Base-by-base conservation (phyloP, 2,329 filamentous ascomycete species). In the Mycogone perniciosa region DNA sequence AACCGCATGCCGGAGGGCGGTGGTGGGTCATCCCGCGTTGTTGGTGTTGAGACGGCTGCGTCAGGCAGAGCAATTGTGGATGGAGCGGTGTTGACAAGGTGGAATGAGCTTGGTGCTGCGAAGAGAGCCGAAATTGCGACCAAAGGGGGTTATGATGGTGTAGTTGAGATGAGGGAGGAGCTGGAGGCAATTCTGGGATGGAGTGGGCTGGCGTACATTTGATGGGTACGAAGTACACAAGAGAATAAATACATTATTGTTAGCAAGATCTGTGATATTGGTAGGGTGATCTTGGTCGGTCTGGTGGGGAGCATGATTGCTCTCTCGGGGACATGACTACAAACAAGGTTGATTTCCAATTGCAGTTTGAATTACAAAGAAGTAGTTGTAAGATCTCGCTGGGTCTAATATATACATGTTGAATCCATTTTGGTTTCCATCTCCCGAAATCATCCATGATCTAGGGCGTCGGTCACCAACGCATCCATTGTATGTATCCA, bases 51-150 rank as follows among this genome's bases (percentile, higher is more conserved):
- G 46, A 76, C 75, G 51, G 79, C 71, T 57, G 52, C 58, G 3
- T 79, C 76, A 0, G 80, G 80, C 1, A 74, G 87, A 13, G 83
- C 80, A 2, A 79, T 95, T 46, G 77, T 96, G 4, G 91, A 96
- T 64, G 90, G 89, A 0, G 78, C 76, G n/a, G 62, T 96, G 38
- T 66, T 96, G 54, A 76, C 79, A 53, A 71, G 89, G 51, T 93
- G 89, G 82, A 76, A 80, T 38, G 89, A 93, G 69, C 67, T 95
- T 56, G 80, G 86, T 5, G 84, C 83, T 40, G 83, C 85, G 45
- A 81, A 85, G 57, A 74, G 85, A 58, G 77, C 75, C 6, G 90
- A 95, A 68, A 82, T 92, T 42, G 79, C 89, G 1, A 80, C 82
- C 1, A 80, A 89, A 57, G 85, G 88, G 2, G 91, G 89, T 0